Conservation (phyloP, 805 yeast species). For the Komagataella pseudopastoris region DNA sequence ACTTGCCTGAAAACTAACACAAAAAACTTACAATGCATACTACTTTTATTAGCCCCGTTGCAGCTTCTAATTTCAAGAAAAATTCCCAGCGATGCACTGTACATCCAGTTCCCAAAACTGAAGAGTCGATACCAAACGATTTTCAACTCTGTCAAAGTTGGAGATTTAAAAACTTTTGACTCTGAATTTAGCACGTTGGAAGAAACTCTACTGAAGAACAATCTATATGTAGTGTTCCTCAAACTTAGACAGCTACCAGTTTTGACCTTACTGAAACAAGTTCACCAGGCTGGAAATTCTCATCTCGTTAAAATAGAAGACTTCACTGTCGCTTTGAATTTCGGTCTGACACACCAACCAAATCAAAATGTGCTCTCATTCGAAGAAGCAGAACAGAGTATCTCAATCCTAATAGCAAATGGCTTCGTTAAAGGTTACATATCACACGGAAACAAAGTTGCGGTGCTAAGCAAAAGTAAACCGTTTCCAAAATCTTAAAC, state of each 20-base stretch:
- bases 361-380: constrained; percentile 8
- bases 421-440: constrained; percentile 68
- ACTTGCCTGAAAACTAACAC: constrained; percentile 14
- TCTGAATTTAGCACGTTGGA: constrained; percentile 28
- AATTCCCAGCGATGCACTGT: constrained; percentile 29
- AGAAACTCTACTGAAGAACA: constrained; percentile 36
- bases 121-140: constrained; percentile 29
- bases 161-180: constrained; percentile 44
- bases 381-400: constrained; percentile 53
- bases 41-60: constrained; percentile 52
- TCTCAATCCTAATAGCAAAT: constrained; percentile 51
- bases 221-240: constrained; percentile 47
- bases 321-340: constrained; percentile 28
- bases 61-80: constrained; percentile 32
- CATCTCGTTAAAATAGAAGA: constrained; percentile 23
- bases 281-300: constrained; percentile 9
- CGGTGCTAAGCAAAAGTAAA: constrained; percentile 62
- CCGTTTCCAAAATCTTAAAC: constrained; percentile 46
- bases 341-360: constrained; percentile 14
- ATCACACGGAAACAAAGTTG: constrained; percentile 59
- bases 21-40: constrained; percentile 29
- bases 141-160: constrained; percentile 32
- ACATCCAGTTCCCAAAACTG: constrained; percentile 28
- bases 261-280: constrained; percentile 33
- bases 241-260: constrained; percentile 36